Evolutionary conservation across 805 yeast species (phyloP).

Genomic region (Candida quercuum): DNA sequence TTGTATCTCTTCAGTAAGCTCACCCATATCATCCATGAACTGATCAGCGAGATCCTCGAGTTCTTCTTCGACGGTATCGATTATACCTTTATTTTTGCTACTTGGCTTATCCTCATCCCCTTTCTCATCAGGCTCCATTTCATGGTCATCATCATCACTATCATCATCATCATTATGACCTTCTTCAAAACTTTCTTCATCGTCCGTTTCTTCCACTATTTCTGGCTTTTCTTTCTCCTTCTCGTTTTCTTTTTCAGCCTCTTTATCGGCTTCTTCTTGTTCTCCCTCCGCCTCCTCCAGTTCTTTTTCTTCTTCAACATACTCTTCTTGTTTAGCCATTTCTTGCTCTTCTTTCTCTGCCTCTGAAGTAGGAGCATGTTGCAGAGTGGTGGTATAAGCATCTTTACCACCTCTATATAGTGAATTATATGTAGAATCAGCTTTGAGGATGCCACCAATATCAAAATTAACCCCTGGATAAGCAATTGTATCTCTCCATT

Average conservation of each 20-base stretch:
- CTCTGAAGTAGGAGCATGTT: constrained; percentile 4
- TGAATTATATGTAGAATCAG: constrained; percentile 47
- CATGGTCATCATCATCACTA: too few species aligned
- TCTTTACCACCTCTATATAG: constrained; percentile 23
- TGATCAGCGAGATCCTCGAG: constrained; percentile 23
- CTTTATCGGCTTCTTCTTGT: constrained; percentile 13
- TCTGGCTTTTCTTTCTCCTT: constrained; percentile 10
- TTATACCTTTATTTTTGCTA: constrained; percentile 21
- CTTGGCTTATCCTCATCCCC: constrained; percentile 8
- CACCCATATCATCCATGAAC: constrained; percentile 10
- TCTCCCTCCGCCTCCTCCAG: constrained; percentile 16
- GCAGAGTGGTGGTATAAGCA: constrained; percentile 13
- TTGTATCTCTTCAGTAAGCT: constrained; percentile 9
- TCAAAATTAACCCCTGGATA: constrained; percentile 50
- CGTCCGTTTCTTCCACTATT: constrained; percentile 2
- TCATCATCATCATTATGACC: neutral
- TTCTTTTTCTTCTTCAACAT: constrained; percentile 11
- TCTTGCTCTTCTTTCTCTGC: constrained; percentile 14
- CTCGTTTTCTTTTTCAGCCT: constrained; percentile 15
- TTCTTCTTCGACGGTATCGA: constrained; percentile 23
- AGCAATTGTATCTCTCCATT: constrained; percentile 41
- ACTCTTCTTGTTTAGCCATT: constrained; percentile 5
- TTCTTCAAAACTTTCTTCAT: neutral
- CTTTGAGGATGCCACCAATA: constrained; percentile 34
- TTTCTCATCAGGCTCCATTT: neutral